Conservation (phyloP, 108 stramenopile species). For the Nitzschia putrida region DNA sequence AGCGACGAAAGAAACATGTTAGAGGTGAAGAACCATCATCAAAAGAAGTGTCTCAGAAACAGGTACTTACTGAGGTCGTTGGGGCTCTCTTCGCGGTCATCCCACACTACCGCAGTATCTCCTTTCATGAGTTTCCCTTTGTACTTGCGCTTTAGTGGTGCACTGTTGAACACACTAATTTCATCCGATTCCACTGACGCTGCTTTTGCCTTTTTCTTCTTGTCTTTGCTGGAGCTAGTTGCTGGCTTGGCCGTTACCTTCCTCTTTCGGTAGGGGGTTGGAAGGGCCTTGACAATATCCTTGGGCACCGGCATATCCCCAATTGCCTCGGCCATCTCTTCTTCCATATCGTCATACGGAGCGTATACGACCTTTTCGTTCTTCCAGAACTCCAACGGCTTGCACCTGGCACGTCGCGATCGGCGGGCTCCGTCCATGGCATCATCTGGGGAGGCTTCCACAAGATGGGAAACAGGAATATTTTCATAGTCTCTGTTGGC, state of each 20-base stretch:
- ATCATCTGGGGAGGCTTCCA: slow-evolving; percentile 50
- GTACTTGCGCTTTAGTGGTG: slow-evolving; percentile 61
- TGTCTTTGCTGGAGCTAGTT: slow-evolving; percentile 5
- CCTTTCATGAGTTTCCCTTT: slow-evolving; percentile 43
- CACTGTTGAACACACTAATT: slow-evolving; percentile 55
- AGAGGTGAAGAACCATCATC: slow-evolving; percentile 1
- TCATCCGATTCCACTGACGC: slow-evolving; percentile 15
- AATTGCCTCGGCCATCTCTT: slow-evolving; percentile 54
- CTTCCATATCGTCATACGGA: slow-evolving; percentile 56
- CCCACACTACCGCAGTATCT: slow-evolving; percentile 71
- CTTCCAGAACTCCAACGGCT: slow-evolving; percentile 87
- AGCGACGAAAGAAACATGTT: neutral
- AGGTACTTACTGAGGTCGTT: slow-evolving; percentile 52
- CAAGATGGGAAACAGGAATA: slow-evolving; percentile 63
- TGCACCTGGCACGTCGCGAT: slow-evolving; percentile 53
- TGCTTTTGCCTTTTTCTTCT: slow-evolving; percentile 18
- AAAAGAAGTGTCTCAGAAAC: neutral
- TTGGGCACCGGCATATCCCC: slow-evolving; percentile 82
- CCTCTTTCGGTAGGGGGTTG: slow-evolving; percentile 74
- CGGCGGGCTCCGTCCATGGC: slow-evolving; percentile 48
- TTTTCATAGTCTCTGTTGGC: slow-evolving; percentile 61
- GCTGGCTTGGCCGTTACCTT: slow-evolving; percentile 19
- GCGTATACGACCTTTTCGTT: slow-evolving; percentile 84
- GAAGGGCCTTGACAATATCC: slow-evolving; percentile 58
- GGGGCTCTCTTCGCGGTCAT: slow-evolving; percentile 53